These are phyloP conservation scores for Mycena leptocephala DNA, from an alignment of 768 basidiomycete genomes.

Conservation along the genomic window DNA sequence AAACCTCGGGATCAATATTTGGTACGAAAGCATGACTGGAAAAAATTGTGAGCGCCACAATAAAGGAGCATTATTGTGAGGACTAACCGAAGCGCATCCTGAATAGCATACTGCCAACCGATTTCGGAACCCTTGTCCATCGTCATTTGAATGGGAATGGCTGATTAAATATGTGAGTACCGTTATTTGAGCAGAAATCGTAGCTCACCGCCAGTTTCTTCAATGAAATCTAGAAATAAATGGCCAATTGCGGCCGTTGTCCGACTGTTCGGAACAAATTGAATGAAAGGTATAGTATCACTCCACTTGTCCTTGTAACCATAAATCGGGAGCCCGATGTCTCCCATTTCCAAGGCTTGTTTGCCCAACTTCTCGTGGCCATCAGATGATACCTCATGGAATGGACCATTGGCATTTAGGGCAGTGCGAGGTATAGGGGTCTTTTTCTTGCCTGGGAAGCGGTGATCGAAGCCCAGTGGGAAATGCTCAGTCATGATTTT, in stretches of 20 bases:
- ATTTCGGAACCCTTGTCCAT: constrained; percentile 49
- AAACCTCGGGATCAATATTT: constrained; percentile 37
- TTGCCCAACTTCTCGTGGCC: no score
- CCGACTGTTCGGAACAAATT: constrained; percentile 45
- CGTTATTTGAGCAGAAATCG: background rate
- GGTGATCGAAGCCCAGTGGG: constrained; percentile 29
- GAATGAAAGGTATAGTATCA: constrained; percentile 35
- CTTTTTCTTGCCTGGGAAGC: constrained; percentile 35
- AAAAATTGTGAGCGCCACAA: background rate
- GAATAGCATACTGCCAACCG: constrained; percentile 40
- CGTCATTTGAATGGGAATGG: constrained; percentile 45
- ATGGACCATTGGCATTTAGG: constrained; percentile 33
- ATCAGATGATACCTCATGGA: constrained; percentile 42
- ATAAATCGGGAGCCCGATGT: no score
- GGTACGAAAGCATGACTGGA: constrained; percentile 39
- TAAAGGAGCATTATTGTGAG: constrained; percentile 9
- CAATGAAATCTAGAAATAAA: constrained; percentile 51
- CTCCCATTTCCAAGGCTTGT: no score
- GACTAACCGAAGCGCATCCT: background rate
- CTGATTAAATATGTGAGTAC: constrained; percentile 26
- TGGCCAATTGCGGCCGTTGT: constrained; percentile 44
- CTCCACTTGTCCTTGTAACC: constrained; percentile 47
- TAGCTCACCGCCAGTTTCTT: constrained; percentile 42
- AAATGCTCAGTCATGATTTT: constrained; percentile 22
- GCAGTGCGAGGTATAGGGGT: background rate